Base-by-base conservation (phyloP, 2,329 filamentous ascomycete species). In the Penicillium hesseltinei region DNA sequence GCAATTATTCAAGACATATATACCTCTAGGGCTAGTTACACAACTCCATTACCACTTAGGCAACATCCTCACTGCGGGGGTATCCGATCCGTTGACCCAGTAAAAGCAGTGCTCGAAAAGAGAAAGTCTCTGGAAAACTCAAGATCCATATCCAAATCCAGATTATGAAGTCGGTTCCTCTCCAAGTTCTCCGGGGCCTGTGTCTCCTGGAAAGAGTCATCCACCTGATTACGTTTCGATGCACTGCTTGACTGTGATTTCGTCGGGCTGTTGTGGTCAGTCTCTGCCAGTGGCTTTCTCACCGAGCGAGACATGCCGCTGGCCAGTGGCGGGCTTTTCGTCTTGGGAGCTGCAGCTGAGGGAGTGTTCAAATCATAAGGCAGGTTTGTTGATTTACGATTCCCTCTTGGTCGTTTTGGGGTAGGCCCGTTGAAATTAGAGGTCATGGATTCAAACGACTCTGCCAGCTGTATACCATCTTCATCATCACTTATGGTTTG, bases 111-210 rank as follows among this genome's bases (percentile, higher is more conserved):
- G 36, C 70, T 73, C 13, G 67, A 71, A 39, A 74, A 73, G 17
- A 75, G 42, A 40, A 72, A 72, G 23, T 74, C 71, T 36, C 69
- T 73, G 0, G 70, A 70, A 51, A 73, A 73, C 45, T 75, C 73
- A 51, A 73, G 44, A 38, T 72, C 68, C 66, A 71, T 66, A 47
- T 71, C 70, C 52, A 73, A 52, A 48, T 73, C 67, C n/a, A 74
- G 39, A 35, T 62, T 59, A 19, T 69, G 66, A 19, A 73, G 51
- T 21, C 60, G 62, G 33, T 69, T 65, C 11, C 64, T 64, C 29
- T 67, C 62, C n/a, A 43, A 13, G 35, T 57, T 51, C 6, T 36
- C 50, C 39, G 43, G 27, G 6, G 21, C 19, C 29, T 60, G 66
- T 23, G 55, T 59, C 17, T 57, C 53, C 13, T 55, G 50, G n/a